A percentile compares a stretch with the other conserved stretches of the same genome.
Evolutionary conservation across 164 flowering plant species (phyloP).

Genomic region (Pachysandra terminalis): DNA sequence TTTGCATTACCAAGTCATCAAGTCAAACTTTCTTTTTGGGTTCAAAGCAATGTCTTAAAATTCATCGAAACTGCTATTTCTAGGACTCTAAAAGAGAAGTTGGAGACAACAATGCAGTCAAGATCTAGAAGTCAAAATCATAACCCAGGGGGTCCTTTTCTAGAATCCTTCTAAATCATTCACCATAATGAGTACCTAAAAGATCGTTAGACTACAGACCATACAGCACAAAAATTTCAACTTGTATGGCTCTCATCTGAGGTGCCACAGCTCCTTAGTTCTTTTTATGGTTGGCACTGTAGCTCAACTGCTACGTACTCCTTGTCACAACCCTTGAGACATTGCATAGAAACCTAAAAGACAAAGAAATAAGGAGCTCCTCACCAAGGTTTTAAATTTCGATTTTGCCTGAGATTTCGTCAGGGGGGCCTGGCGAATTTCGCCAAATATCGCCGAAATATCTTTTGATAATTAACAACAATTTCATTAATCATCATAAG

Average conservation of each 20-base stretch:
- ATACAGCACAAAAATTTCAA: neutral
- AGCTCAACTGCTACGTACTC: neutral
- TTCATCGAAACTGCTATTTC: too few relatives aligned
- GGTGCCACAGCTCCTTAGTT: neutral
- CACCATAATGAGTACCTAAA: neutral
- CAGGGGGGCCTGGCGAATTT: too few relatives aligned
- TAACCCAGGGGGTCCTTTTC: neutral
- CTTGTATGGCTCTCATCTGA: neutral
- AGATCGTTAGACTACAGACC: neutral
- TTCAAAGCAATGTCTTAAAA: too few relatives aligned
- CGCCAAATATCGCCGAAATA: too few relatives aligned
- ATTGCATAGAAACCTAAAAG: neutral
- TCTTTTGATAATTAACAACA: too few relatives aligned
- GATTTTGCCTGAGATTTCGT: too few relatives aligned
- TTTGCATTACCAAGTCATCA: too few relatives aligned
- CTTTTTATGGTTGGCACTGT: neutral
- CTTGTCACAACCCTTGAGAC: neutral
- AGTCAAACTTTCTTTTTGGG: too few relatives aligned
- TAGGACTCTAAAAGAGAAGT: neutral
- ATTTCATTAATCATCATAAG: too few relatives aligned
- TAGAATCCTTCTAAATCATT: neutral
- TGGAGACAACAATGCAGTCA: neutral
- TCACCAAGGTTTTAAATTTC: too few relatives aligned
- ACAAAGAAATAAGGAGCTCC: too few relatives aligned
- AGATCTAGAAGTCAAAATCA: neutral